Evolutionary conservation across 1,284 basidiomycete genomes (phyloP), one percentile per base, ranked within the genome.

Genomic region (Porogramme epimiltina): DNA sequence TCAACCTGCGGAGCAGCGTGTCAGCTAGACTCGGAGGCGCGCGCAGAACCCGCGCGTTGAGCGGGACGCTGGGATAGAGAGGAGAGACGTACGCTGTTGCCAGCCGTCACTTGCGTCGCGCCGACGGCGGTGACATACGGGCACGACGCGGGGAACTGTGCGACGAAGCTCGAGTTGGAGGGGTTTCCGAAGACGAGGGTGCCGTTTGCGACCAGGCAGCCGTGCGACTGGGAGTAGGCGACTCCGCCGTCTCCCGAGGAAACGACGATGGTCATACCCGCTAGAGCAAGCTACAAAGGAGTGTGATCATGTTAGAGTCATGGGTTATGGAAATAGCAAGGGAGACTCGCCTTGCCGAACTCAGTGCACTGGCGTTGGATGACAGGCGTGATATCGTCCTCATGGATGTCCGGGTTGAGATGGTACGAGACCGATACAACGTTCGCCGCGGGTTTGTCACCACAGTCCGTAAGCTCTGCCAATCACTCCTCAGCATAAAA

Each of bases 171-270:
- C 20, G 68, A 70, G 8, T 68, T 72, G 24, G 59, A 54, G 11
- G 54, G 45, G 19, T 64, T 62, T 42, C 70, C 69, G 3, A 62
- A 37, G 3, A 45, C 40, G 56, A 47, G 45, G 4, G 26, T 45
- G 5, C 71, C 66, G 28, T 57, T 54, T 1, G 58, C 40, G 1
- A 57, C 45, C 34, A 64, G 45, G 15, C 70, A 55, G 51, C 69
- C 71, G 16, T 61, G 65, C 31, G 42, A 40, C 18, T 81, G 82
- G 8, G 53, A 49, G 58, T 76, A 79, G 5, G 76, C 79, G 13
- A 84, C 82, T 20, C 82, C 81, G 33, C 73, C 39, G 41, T 65
- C 80, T 1, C 81, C 82, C 16, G 77, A 79, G 26, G 75, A 74
- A 53, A 72, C 82, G 33, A 85, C 61, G 6, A 84, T 58, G 1